These are phyloP conservation scores for Fomes fomentarius DNA, from an alignment of 1,284 basidiomycete genomes.

Conservation along the genomic window DNA sequence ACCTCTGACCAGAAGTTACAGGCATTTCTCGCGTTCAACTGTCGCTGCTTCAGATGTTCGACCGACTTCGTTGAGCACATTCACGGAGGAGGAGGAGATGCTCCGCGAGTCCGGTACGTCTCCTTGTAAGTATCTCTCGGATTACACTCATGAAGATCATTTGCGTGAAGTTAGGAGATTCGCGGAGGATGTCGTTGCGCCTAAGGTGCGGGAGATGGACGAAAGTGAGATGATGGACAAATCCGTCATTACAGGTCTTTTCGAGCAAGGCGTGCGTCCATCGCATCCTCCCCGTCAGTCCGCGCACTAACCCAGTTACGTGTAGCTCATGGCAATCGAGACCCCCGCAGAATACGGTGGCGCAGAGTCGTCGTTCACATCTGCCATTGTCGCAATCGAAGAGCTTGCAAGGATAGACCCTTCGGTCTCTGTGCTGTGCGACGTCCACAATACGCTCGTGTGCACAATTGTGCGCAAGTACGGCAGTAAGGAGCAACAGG, in stretches of 20 bases:
- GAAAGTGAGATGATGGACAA: slow-evolving; percentile 97
- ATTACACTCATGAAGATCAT: no score
- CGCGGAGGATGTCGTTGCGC: slow-evolving; percentile 86
- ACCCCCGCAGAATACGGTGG: slow-evolving; percentile 86
- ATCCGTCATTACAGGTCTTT: slow-evolving; percentile 85
- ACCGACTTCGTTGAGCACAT: slow-evolving; percentile 72
- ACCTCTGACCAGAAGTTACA: not conserved
- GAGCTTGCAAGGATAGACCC: slow-evolving; percentile 97
- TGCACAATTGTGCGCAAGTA: slow-evolving; percentile 94
- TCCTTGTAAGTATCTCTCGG: no score
- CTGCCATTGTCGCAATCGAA: slow-evolving; percentile 96
- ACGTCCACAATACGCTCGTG: slow-evolving; percentile 98
- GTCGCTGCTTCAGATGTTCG: slow-evolving; percentile 19
- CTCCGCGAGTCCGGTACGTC: slow-evolving; percentile 81
- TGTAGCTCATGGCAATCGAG: slow-evolving; percentile 96
- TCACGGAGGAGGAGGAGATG: slow-evolving; percentile 93
- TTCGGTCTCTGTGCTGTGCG: slow-evolving; percentile 94
- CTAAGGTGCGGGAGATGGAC: slow-evolving; percentile 96
- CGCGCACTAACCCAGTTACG: not conserved
- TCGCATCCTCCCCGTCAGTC: not conserved
- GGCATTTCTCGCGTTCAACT: slow-evolving; percentile 23
- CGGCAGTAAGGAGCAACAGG: slow-evolving; percentile 83
- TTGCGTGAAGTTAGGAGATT: slow-evolving; percentile 81
- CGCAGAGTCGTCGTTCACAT: slow-evolving; percentile 90
- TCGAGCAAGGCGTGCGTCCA: slow-evolving; percentile 88